Base-by-base conservation (phyloP, 75 land plant genomes). In the Gnetum montanum region DNA sequence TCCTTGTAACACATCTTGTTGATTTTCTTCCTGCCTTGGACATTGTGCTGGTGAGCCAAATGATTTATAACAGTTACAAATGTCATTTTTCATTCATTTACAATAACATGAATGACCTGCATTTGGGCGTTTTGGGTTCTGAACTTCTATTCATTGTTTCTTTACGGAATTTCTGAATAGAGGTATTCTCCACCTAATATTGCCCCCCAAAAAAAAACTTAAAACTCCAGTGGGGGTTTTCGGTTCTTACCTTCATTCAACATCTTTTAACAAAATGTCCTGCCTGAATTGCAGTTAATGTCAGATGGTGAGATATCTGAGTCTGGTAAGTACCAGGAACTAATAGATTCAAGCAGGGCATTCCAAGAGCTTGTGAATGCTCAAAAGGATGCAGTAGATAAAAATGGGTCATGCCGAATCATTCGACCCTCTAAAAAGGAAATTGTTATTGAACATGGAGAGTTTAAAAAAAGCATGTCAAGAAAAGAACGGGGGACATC, bases 1-100 rank as follows among this genome's bases (percentile, higher is more conserved):
- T 91, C 16, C 72, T 83, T 6, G 97, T 91, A 7, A 91, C 97
- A 4, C 97, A 91, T 57, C 92, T 86, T 69, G 84, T 91, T 26
- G 97, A 86, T 20, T 91, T 91, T 51, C 76, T 91, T n/a, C 81
- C 83, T 20, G 63, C 69, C 33, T 82, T 77, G 43, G 79, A 86
- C 61, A 48, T 61, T 35, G 54, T 91, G 26, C 61, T 91, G 81
- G 97, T 91, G 33, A 64, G 93, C 65, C 18, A 26, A 16, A 3
- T 2, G 30, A 18, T 51, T 13, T 38, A 4, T n/a, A 2, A 38
- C n/a, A 13, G n/a, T 13, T 5, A 13, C n/a, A n/a, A 38, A 38
- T 4, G n/a, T 38, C n/a, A 13, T 38, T 38, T 13, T 38, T 6
- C n/a, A n/a, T n/a, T 38, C n/a, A n/a, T 38, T 13, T 5, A 38